Evolutionary conservation across 1,284 basidiomycete species (phyloP).

Genomic region (Sparassis latifolia): DNA sequence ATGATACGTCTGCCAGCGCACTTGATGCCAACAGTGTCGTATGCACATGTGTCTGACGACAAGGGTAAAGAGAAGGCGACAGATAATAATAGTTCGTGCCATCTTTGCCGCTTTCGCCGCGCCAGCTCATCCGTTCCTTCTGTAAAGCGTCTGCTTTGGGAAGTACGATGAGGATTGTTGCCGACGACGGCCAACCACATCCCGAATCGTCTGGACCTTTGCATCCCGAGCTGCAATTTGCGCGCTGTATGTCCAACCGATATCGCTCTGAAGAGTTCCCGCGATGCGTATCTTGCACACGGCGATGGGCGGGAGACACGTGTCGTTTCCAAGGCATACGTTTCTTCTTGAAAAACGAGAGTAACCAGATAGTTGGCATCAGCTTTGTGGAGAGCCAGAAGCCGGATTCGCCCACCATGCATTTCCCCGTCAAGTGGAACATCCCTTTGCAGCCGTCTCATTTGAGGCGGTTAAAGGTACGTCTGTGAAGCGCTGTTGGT

Average conservation of each 20-base stretch:
- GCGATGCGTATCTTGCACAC: slow-evolving; percentile 72
- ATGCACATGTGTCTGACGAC: slow-evolving; percentile 29
- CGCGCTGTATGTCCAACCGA: slow-evolving; percentile 74
- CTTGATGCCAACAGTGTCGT: slow-evolving; percentile 40
- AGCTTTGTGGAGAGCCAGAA: slow-evolving; percentile 61
- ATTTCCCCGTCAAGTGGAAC: slow-evolving; percentile 67
- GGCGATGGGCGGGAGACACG: slow-evolving; percentile 77
- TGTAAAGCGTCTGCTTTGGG: slow-evolving; percentile 2
- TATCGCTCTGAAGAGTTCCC: slow-evolving; percentile 66
- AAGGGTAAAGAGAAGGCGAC: slow-evolving; percentile 40
- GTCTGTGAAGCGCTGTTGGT: slow-evolving; percentile 1
- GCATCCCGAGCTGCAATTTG: slow-evolving; percentile 61
- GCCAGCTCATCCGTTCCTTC: not conserved
- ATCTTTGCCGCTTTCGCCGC: too few species aligned
- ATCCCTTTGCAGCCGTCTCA: slow-evolving; percentile 40
- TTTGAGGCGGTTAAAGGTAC: slow-evolving; percentile 55
- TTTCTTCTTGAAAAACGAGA: slow-evolving; percentile 58
- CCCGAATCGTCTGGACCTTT: slow-evolving; percentile 19
- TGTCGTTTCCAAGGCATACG: slow-evolving; percentile 76
- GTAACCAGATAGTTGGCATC: slow-evolving; percentile 53
- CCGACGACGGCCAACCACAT: slow-evolving; percentile 18
- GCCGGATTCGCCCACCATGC: slow-evolving; percentile 50
- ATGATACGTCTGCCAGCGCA: slow-evolving; percentile 30
- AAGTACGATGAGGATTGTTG: slow-evolving; percentile 18
- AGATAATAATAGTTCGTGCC: not conserved